Conservation (phyloP, 2,329 filamentous ascomycete genomes). For the Cladosporium colombiae region DNA sequence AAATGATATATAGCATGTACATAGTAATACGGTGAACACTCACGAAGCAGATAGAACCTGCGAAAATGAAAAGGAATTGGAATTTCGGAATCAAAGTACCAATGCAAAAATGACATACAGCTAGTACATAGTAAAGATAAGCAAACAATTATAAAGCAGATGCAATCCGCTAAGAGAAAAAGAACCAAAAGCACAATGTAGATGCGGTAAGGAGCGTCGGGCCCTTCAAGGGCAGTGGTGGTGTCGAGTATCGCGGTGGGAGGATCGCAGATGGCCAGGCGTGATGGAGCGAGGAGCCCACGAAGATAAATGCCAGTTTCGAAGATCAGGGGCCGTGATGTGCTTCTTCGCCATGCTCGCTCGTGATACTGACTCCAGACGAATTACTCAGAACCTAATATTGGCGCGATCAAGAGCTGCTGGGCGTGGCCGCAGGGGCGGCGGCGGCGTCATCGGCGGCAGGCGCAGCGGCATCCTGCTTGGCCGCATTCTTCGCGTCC, state of each 20-base stretch:
- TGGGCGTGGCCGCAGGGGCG: neutral
- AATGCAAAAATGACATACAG: neutral
- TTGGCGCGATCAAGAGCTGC: neutral
- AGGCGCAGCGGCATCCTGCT: neutral
- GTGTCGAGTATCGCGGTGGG: neutral
- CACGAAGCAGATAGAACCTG: neutral
- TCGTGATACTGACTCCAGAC: neutral
- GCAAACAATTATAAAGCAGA: neutral
- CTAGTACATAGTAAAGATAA: neutral
- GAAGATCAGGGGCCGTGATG: neutral
- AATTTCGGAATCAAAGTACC: neutral
- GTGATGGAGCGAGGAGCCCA: neutral
- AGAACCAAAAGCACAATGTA: neutral
- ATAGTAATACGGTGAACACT: neutral
- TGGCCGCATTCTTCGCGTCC: neutral
- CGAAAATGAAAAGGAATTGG: neutral
- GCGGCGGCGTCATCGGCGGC: no score
- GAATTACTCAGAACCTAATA: neutral
- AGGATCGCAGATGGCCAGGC: neutral
- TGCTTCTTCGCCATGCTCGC: neutral
- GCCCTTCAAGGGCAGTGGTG: neutral
- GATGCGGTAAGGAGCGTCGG: neutral
- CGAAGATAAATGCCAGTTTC: neutral
- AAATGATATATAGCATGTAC: neutral
- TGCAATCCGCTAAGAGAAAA: neutral